Conservation (phyloP, 176 grass and related monocot species). For the Luzula sylvatica region DNA sequence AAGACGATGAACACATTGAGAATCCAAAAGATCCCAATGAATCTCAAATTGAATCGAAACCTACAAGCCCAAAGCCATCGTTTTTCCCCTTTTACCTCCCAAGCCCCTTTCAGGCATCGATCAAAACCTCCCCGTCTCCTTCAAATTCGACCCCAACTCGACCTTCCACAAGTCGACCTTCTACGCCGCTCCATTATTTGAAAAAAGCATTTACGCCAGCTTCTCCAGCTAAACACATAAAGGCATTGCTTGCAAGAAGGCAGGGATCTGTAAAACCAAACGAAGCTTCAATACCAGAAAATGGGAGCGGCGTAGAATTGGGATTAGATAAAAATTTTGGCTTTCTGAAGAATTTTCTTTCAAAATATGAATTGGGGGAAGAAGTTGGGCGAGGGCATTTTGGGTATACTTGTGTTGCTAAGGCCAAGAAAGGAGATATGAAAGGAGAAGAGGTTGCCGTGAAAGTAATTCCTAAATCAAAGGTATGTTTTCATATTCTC, state of each 20-base stretch:
- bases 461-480: conserved; percentile 78
- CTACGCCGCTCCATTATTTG: conserved; percentile 28
- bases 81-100: conserved; percentile 61
- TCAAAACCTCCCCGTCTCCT: conserved; percentile 47
- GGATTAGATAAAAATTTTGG: conserved; percentile 66
- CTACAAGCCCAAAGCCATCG: conserved; percentile 35
- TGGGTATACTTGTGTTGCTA: conserved; percentile 67
- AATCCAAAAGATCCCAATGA: conserved; percentile 10
- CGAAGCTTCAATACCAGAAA: conserved; percentile 57
- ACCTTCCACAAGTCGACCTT: conserved; percentile 25
- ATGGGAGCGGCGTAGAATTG: conserved; percentile 34
- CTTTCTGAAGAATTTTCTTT: conserved; percentile 55
- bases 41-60: conserved; percentile 14
- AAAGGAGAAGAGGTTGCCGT: conserved; percentile 75
- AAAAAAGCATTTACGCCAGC: conserved; percentile 45
- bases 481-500: too few relatives aligned
- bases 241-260: conserved; percentile 54
- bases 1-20: conserved; percentile 23
- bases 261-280: conserved; percentile 67
- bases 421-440: conserved; percentile 66
- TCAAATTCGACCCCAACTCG: conserved; percentile 18
- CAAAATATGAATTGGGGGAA: conserved; percentile 61
- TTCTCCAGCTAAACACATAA: conserved; percentile 82
- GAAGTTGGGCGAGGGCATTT: conserved; percentile 79
- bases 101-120: conserved; percentile 39